Evolutionary conservation across 2,329 filamentous ascomycete species (phyloP), one percentile per base, ranked within the genome.

Genomic region (Hymenoscyphus scutula): DNA sequence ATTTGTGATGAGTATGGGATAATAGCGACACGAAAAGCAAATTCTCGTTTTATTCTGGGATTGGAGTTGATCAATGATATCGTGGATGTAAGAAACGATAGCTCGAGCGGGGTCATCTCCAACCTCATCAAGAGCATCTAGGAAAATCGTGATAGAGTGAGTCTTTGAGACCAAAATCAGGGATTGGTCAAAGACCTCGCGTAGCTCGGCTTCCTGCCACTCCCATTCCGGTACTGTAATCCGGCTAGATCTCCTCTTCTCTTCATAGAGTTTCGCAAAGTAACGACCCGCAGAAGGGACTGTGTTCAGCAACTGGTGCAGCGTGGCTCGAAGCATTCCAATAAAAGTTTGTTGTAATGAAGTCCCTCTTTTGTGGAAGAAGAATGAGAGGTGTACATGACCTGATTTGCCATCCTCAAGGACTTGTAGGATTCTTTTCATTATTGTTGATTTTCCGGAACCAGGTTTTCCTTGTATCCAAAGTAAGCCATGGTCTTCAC

Each of bases 301-400:
- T 62, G 59, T 23, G 1, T 17, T 38, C 25, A 64, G 68, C 25
- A 74, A 10, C 5, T 77, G 74, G 61, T 76, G 67, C 19, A 75
- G 63, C 8, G 76, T 54, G 7, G 75, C 74, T 32, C 32, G 5
- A 13, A 56, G 19, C 55, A 56, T 54, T 32, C 32, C 45, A 19
- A 51, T 19, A 7, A 19, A 19, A 3, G 45, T 23, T 13, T 51
- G 45, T 25, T 51, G 45, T 23, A 51, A 13, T 51, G 23, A 7
- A 3, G n/a, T 51, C 7, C 45, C 45, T 23, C 45, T 13, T 19
- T 25, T 19, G 10, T 51, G 17, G 23, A 51, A 51, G 45, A 51
- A 51, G n/a, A 51, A 51, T 19, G 45, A 51, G 13, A 51, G 45
- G 45, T 25, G 23, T 8, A 51, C 23, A 51, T 51, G n/a, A 25